Base-by-base conservation (phyloP, 1,284 basidiomycete species). In the Polyporus tsugae region DNA sequence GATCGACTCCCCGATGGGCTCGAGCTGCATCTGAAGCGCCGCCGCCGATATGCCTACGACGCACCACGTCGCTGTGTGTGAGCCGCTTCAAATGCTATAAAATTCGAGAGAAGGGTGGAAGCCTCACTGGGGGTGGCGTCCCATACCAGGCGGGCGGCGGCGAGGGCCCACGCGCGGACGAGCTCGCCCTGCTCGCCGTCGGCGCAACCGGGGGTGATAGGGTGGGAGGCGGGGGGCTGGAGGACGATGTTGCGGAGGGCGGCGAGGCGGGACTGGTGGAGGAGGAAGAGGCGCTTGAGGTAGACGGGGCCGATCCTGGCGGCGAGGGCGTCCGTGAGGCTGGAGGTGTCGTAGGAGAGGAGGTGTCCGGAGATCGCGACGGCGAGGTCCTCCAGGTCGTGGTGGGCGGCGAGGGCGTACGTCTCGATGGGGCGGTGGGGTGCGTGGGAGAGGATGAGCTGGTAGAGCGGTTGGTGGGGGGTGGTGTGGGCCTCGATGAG, bases 271-370 rank as follows among this genome's bases (percentile, higher is more conserved):
- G 77, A 74, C 29, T 80, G 72, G 70, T 83, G 83, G 29, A 84
- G 78, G 73, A 79, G 79, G 73, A 83, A 78, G 19, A 84, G 78
- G 52, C 81, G 79, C 70, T 80, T 81, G 63, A 84, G 76, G 71
- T 84, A 83, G 2, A 79, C 60, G 6, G 81, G 77, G 3, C 82
- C 82, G 71, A 84, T 83, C 60, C 71, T 73, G 22, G 65, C 57
- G 11, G 77, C 81, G 36, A 79, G 66, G 39, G 75, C 78, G 70
- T 83, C 82, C 4, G 79, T 77, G 58, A 83, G 67, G 39, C 65
- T 59, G 4, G 77, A 69, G 38, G 83, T 74, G 44, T 77, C 65
- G 64, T 75, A 76, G 35, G 79, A 73, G 36, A 84, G 77, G n/a
- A 82, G 80, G 65, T 80, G 78, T 9, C 77, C 69, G 46, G 82